A percentile compares a stretch with the other conserved stretches of the same genome.
Evolutionary conservation across 345 rosid species (phyloP).

Genomic region (Odontarrhena argentea): DNA sequence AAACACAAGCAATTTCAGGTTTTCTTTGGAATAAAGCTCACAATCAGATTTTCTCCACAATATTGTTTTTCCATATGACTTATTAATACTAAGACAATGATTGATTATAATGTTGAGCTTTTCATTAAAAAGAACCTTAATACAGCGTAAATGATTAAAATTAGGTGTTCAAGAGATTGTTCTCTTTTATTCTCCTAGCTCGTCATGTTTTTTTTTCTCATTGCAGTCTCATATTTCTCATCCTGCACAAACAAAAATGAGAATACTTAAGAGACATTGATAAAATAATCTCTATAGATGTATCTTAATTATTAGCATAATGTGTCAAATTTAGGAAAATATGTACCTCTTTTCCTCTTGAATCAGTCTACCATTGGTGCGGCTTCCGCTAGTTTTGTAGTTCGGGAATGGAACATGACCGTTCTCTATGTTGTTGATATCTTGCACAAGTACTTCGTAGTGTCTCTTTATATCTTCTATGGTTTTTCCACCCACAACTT

Average conservation of each 20-base stretch:
- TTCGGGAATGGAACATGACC: constrained; percentile 76
- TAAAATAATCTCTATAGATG: neutral
- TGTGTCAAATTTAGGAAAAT: neutral
- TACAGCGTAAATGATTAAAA: neutral
- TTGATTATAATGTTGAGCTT: neutral
- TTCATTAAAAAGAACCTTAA: neutral
- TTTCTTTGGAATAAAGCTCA: neutral
- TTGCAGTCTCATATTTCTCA: constrained; percentile 47
- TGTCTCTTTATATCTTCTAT: constrained; percentile 75
- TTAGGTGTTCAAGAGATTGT: neutral
- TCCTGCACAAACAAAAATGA: constrained; percentile 39
- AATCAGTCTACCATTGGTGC: constrained; percentile 30
- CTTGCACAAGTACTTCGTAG: constrained; percentile 65
- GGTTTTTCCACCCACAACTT: constrained; percentile 73
- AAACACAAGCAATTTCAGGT: no score
- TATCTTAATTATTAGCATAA: neutral
- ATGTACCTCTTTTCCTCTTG: constrained; percentile 44
- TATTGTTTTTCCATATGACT: neutral
- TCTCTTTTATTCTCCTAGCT: constrained; percentile 22
- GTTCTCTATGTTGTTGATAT: constrained; percentile 64
- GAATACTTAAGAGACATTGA: neutral
- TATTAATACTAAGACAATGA: neutral
- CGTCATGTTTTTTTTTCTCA: constrained; percentile 25
- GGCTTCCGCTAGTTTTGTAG: constrained; percentile 49
- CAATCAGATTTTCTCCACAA: neutral